Base-by-base conservation (phyloP, 2,329 filamentous ascomycete genomes). In the Teratosphaeria gauchensis region DNA sequence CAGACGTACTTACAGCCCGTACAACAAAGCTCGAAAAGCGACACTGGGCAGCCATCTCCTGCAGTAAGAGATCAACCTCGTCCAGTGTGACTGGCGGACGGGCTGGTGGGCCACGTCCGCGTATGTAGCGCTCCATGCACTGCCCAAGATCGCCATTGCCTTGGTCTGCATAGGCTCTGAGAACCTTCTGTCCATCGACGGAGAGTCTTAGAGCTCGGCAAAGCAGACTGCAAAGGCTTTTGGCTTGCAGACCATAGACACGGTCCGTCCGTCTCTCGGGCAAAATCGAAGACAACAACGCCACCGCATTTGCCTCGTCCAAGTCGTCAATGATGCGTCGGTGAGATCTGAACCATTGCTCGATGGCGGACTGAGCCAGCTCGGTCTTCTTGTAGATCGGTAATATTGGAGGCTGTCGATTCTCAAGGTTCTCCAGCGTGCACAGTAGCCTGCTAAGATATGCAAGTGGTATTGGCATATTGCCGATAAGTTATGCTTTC, bases 211-310 rank as follows among this genome's bases (percentile, higher is more conserved):
- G 77, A 21, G 83, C 82, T 33, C 85, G 82, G 2, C 80, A 82
- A 16, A 96, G 78, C n/a, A 89, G 81, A 56, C 80, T 83, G 58
- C 85, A 82, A 0, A 96, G 77, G 0, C 76, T 78, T 8, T 75
- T 69, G 32, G 82, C 76, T 67, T 89, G 83, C 1, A 95, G 77
- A 42, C 79, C 81, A 69, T 92, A 95, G 1, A 92, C 88, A 31
- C 90, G 82, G 68, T 95, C 90, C 2, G 84, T 85, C 56, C 90
- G 80, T 63, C 81, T 85, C 62, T 91, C 86, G 0, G 91, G 90
- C 0, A 95, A 80, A 0, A 96, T 73, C 2, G 86, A 85, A 1
- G 88, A 92, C 0, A 95, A 76, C 1, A 96, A 74, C 2, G 88
- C 86, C 1, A 82, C 75, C 1, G 79, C 76, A 66, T 64, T 64